phyloP scores from a whole-genome alignment of 2,329 filamentous ascomycete genomes.

The Sporothrix brunneoviolacea region DNA sequence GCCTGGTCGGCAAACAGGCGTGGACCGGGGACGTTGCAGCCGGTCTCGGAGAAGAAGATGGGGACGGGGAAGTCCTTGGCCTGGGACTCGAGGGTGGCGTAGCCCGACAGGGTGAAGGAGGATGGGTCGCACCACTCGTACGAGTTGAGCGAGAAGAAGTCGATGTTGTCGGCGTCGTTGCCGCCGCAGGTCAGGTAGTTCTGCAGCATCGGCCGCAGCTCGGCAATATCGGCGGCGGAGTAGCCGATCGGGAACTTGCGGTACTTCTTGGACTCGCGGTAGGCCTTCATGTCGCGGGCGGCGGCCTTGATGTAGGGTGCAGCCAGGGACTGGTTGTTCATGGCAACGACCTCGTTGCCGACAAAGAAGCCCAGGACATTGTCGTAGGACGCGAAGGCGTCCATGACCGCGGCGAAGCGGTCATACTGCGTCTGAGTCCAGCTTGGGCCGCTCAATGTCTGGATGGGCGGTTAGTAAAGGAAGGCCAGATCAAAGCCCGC shows the following conservation, averaged over 20 bases:
- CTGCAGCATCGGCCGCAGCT: conserved; percentile 55
- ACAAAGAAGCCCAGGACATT: conserved; percentile 81
- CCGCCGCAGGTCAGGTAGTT: conserved; percentile 72
- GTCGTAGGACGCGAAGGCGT: conserved; percentile 68
- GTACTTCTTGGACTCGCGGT: conserved; percentile 68
- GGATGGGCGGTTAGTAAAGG: not conserved
- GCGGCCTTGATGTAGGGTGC: conserved; percentile 82
- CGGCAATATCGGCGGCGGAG: conserved; percentile 76
- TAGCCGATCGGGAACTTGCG: conserved; percentile 80
- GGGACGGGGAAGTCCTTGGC: conserved; percentile 70
- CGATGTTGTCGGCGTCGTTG: conserved; percentile 61
- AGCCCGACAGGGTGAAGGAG: conserved; percentile 58
- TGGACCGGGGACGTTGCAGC: conserved; percentile 62
- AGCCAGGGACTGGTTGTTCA: conserved; percentile 49
- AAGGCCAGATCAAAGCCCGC: too few species aligned
- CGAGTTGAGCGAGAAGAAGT: conserved; percentile 82
- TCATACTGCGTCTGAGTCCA: conserved; percentile 70
- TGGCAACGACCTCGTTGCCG: conserved; percentile 79
- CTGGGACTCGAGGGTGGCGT: conserved; percentile 59
- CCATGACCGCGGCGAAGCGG: conserved; percentile 64
- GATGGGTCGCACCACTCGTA: conserved; percentile 70
- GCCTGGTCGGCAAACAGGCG: conserved; percentile 65
- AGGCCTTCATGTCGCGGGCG: conserved; percentile 73
- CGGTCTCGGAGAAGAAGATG: conserved; percentile 85
- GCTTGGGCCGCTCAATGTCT: conserved; percentile 53